These are phyloP conservation scores for Marvania coccoides DNA, from an alignment of 139 green algal species.

Conservation along the genomic window DNA sequence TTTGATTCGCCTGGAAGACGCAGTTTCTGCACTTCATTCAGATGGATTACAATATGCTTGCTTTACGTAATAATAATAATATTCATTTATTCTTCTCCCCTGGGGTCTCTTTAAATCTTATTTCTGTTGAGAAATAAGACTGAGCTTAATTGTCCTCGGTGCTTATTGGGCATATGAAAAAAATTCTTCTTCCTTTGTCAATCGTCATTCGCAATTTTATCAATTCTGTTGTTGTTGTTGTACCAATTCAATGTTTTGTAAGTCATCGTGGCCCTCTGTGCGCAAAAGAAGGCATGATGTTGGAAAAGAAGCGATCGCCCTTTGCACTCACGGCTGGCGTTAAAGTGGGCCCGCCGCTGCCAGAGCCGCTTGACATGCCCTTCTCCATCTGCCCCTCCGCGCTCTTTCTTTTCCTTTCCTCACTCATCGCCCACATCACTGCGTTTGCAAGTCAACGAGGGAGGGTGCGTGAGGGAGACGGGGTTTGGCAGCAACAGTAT, in stretches of 20 bases:
- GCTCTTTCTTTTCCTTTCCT: slow-evolving; percentile 3
- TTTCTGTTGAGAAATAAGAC: no score
- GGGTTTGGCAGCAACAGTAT: no score
- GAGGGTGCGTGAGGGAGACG: no score
- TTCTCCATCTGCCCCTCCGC: background rate
- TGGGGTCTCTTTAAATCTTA: no score
- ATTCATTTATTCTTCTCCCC: background rate
- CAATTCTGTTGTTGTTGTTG: no score
- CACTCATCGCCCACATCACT: background rate
- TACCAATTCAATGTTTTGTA: no score
- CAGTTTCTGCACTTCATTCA: background rate
- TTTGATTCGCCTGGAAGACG: background rate
- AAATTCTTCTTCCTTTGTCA: no score
- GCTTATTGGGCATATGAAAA: no score
- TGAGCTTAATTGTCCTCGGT: no score
- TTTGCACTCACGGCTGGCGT: background rate
- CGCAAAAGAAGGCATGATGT: slow-evolving; percentile 12
- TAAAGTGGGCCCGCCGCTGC: background rate
- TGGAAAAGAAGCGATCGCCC: slow-evolving; percentile 17
- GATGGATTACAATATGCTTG: background rate
- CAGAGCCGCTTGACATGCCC: background rate
- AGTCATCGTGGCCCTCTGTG: no score
- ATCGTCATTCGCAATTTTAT: no score
- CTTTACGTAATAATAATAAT: background rate
- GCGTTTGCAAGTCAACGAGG: background rate